These are phyloP conservation scores for Fusarium robinianum DNA, from an alignment of 2,329 filamentous ascomycete genomes.

Conservation along the genomic window DNA sequence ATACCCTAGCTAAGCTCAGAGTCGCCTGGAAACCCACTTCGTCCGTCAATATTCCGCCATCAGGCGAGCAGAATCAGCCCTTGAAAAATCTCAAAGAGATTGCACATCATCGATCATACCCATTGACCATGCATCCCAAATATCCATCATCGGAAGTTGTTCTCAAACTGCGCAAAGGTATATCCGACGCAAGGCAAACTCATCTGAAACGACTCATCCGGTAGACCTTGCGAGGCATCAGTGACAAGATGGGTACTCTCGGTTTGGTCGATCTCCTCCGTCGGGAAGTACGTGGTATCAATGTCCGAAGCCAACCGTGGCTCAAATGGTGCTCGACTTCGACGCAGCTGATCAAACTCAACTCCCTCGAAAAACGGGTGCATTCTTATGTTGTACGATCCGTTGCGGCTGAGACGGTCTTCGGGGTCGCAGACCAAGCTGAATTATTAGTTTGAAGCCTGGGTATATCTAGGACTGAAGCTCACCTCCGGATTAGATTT, in stretches of 20 bases:
- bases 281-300: conserved; percentile 98
- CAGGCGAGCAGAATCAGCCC: no score
- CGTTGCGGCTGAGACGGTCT: conserved; percentile 84
- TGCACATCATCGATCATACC: no score
- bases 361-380: conserved; percentile 98
- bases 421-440: conserved; percentile 85
- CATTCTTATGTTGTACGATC: conserved; percentile 88
- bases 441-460: conserved; percentile 18
- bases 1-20: no score
- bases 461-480: neutral
- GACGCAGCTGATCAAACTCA: conserved; percentile 88
- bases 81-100: no score
- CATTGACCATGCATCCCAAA: no score
- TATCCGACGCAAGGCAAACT: conserved; percentile 74
- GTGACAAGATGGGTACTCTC: no score
- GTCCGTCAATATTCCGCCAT: no score
- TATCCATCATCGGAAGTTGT: conserved; percentile 67
- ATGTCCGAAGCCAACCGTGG: conserved; percentile 90
- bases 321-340: conserved; percentile 94
- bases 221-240: conserved; percentile 81
- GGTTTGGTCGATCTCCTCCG: conserved; percentile 96
- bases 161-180: conserved; percentile 92
- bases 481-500: conserved; percentile 86
- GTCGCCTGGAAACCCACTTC: no score
- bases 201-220: conserved; percentile 88